These are phyloP conservation scores for Linum trigynum DNA, from an alignment of 345 rosid genomes.

Conservation along the genomic window DNA sequence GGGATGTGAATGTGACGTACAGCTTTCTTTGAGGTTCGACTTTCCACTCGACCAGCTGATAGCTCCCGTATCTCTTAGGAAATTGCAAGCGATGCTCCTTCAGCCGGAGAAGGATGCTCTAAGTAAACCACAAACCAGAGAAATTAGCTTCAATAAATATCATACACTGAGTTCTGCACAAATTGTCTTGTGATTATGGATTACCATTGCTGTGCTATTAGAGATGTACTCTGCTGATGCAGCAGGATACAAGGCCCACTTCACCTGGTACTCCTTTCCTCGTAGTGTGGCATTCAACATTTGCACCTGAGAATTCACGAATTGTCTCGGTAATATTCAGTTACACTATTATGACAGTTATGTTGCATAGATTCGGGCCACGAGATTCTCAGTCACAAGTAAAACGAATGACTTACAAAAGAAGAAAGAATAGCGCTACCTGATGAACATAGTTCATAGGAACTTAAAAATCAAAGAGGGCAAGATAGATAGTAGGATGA, in stretches of 20 bases:
- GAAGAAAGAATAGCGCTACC: neutral
- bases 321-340: neutral
- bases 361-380: no score
- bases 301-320: conserved; percentile 30
- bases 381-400: no score
- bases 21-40: conserved; percentile 14
- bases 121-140: conserved; percentile 8
- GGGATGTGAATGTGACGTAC: conserved; percentile 14
- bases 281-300: conserved; percentile 16
- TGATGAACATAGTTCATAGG: neutral
- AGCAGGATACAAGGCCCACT: conserved; percentile 20
- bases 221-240: conserved; percentile 17
- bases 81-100: conserved; percentile 19
- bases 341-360: neutral
- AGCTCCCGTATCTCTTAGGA: conserved; percentile 22
- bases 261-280: conserved; percentile 17
- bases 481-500: neutral
- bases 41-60: conserved; percentile 22
- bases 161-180: no score
- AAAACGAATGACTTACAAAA: no score
- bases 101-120: conserved; percentile 52
- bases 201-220: conserved; percentile 22
- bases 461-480: neutral
- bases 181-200: neutral
- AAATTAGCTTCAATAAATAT: neutral